Percentiles rank a stretch among this genome's conserved stretches.
Evolutionary conservation across 2,329 filamentous ascomycete genomes (phyloP).

Genomic region (Aspergillus intermedius): DNA sequence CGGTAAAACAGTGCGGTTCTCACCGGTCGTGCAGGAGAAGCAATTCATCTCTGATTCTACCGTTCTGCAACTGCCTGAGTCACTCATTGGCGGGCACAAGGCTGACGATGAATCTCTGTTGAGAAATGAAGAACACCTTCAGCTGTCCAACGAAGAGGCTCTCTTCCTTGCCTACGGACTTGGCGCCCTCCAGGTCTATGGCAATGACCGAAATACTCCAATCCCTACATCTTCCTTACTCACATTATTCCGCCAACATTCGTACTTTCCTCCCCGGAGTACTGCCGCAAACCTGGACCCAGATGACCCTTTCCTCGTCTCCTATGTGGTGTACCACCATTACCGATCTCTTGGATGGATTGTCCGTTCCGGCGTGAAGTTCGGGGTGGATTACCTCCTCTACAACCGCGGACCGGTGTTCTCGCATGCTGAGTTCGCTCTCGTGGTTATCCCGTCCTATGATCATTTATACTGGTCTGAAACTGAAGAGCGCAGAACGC

Average conservation of each 20-base stretch:
- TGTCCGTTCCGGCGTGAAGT: slow-evolving; percentile 85
- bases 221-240: slow-evolving; percentile 56
- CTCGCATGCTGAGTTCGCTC: slow-evolving; percentile 86
- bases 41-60: slow-evolving; percentile 43
- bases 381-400: slow-evolving; percentile 88
- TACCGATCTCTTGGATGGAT: slow-evolving; percentile 96
- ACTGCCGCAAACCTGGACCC: slow-evolving; percentile 48
- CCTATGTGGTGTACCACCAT: slow-evolving; percentile 90
- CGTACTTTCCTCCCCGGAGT: slow-evolving; percentile 58
- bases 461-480: slow-evolving; percentile 63
- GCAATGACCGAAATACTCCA: slow-evolving; percentile 26
- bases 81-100: slow-evolving; percentile 8
- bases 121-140: slow-evolving; percentile 72
- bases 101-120: slow-evolving; percentile 20
- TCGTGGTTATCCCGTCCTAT: slow-evolving; percentile 79
- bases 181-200: slow-evolving; percentile 60
- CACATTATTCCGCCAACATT: slow-evolving; percentile 60
- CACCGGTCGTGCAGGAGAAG: slow-evolving; percentile 59
- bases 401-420: slow-evolving; percentile 92
- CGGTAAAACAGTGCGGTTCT: slow-evolving; percentile 63
- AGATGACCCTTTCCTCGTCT: slow-evolving; percentile 77
- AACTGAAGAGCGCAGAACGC: slow-evolving; percentile 42
- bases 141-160: slow-evolving; percentile 81
- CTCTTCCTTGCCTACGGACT: slow-evolving; percentile 83
- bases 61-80: slow-evolving; percentile 10